These are phyloP conservation scores for Daucus carota DNA, from an alignment of 129 eudicot species.

Conservation along the genomic window DH1_v3.0 NC_030381.2:54365001-54365500, in stretches of 20 bases:
- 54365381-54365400: constrained; percentile 24
- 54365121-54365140: neutral
- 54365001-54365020: no score
- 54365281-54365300: neutral
- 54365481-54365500: neutral
- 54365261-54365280: neutral
- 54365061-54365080: no score
- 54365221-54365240: neutral
- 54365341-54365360: constrained; percentile 6
- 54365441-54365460: constrained; percentile 23
- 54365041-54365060: no score
- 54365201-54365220: neutral
- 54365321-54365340: neutral
- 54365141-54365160: neutral
- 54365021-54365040: no score
- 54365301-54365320: constrained; percentile 8
- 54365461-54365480: neutral
- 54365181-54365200: accelerated
- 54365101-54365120: neutral
- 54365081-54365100: neutral
- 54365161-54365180: neutral
- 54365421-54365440: constrained; percentile 25
- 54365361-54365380: constrained; percentile 4
- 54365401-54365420: constrained; percentile 28
- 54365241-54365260: constrained; percentile 2